Evolutionary conservation across 2,329 filamentous ascomycete genomes (phyloP).

Genomic region (Graphilbum fragrans): DNA sequence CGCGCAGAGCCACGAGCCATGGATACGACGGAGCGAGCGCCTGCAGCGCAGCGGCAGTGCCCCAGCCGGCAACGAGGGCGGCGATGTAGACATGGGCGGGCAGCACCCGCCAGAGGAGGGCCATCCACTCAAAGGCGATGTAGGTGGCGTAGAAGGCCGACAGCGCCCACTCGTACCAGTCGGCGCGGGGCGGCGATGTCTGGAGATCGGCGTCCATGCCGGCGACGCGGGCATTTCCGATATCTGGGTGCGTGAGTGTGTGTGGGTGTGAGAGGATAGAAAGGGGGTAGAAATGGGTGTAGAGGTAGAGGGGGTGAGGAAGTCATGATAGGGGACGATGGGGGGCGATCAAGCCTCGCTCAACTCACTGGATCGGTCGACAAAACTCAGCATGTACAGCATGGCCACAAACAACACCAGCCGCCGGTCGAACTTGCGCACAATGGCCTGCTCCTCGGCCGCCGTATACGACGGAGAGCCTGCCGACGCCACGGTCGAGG

Average conservation of each 20-base stretch:
- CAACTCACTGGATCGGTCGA: constrained; percentile 71
- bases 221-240: constrained; percentile 51
- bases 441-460: constrained; percentile 61
- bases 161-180: constrained; percentile 49
- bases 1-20: constrained; percentile 40
- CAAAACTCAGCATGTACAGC: constrained; percentile 73
- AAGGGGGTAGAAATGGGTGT: background rate
- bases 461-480: constrained; percentile 30
- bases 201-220: constrained; percentile 52
- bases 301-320: background rate
- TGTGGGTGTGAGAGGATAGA: constrained; percentile 3
- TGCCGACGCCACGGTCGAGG: background rate
- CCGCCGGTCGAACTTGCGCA: constrained; percentile 63
- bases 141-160: constrained; percentile 52
- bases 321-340: background rate
- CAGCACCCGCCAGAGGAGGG: constrained; percentile 45
- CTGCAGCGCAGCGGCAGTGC: constrained; percentile 65
- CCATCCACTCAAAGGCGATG: constrained; percentile 54
- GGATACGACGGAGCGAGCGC: constrained; percentile 51
- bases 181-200: constrained; percentile 27
- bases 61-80: constrained; percentile 64
- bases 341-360: no score
- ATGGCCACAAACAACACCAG: constrained; percentile 72
- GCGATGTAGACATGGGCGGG: constrained; percentile 49
- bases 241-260: constrained; percentile 34